Percentiles rank a stretch among this genome's conserved stretches.
Conservation (phyloP, 495 filamentous ascomycete genomes). For the Penicillium bialowiezense region DNA sequence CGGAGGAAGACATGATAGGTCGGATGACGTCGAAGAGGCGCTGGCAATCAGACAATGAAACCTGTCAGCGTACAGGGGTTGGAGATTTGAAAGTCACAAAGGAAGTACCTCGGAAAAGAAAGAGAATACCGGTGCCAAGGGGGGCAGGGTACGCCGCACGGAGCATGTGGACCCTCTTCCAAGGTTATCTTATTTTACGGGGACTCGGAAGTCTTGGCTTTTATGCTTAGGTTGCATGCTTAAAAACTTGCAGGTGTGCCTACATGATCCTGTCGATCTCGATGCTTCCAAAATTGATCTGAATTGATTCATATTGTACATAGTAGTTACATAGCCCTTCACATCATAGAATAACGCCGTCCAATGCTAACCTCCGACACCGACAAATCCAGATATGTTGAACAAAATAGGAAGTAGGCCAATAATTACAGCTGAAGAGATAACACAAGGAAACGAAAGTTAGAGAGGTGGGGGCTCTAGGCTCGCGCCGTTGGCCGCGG, state of each 20-base stretch:
- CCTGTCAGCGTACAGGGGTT: no score
- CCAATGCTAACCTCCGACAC: conserved; percentile 27
- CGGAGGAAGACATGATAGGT: conserved; percentile 1
- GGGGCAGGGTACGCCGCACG: background rate
- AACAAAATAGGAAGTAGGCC: conserved; percentile 10
- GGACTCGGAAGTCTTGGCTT: background rate
- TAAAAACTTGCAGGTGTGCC: no score
- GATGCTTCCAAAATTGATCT: no score
- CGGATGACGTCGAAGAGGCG: conserved; percentile 5
- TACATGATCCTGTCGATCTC: no score
- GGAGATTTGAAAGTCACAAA: background rate
- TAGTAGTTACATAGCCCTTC: background rate
- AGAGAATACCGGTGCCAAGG: background rate
- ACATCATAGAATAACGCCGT: conserved; percentile 19
- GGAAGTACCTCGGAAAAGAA: background rate
- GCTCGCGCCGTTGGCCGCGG: conserved; percentile 34
- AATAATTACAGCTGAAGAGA: conserved; percentile 8
- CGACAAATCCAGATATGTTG: conserved; percentile 14
- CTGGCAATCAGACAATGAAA: background rate
- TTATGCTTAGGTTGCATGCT: background rate
- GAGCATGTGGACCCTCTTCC: background rate
- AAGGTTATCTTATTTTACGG: background rate
- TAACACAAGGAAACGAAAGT: conserved; percentile 4
- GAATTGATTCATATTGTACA: conserved; percentile 5
- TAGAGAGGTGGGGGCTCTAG: conserved; percentile 12